Evolutionary conservation across 768 basidiomycete genomes (phyloP), one percentile per base, ranked within the genome.

Genomic region (Neoboletus subvelutipes): DNA sequence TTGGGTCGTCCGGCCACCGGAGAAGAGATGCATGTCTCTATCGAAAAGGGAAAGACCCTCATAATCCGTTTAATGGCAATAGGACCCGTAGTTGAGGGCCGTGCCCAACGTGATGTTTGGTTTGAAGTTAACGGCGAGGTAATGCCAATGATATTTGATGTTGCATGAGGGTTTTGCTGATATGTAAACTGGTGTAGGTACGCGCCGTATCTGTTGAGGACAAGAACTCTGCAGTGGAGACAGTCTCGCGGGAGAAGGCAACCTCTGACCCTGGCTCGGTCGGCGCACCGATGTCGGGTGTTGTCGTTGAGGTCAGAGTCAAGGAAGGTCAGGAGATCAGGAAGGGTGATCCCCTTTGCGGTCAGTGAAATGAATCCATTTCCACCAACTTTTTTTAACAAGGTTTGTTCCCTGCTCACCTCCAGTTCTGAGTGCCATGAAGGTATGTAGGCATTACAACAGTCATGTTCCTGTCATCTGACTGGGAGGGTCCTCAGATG

Each of bases 61-160:
- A 95, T 98, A 71, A 87, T 99, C 71, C 90, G 94, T 65, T 81
- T 98, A 67, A 89, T 99, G 83, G 97, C 97, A 29, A 83, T 95
- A 48, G 94, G 96, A 20, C 91, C 94, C 56, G 90, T 98, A 52
- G 88, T 96, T 51, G 87, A 94, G 71, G 90, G 90, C 37, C 89
- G 85, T 64, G 93, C 95, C 24, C 90, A 92, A 67, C 87, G 96
- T 66, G 95, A 98, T 71, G 93, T 96, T 57, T 97, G 96, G 91
- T 96, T 98, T 70, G 96, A 98, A 79, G 90, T 96, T 57, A 96
- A 96, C 66, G 94, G 94, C 75, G 93, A 96, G 81, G 91, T 90
- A 68, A 68, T 76, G 56, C 51, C 49, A 50, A 52, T 52, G 48
- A 29, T 34, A 42, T 43, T 40, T 58, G 59, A 34, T 28, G 40